Conservation (phyloP, 1,284 basidiomycete species). For the Schizophyllum amplum region DNA sequence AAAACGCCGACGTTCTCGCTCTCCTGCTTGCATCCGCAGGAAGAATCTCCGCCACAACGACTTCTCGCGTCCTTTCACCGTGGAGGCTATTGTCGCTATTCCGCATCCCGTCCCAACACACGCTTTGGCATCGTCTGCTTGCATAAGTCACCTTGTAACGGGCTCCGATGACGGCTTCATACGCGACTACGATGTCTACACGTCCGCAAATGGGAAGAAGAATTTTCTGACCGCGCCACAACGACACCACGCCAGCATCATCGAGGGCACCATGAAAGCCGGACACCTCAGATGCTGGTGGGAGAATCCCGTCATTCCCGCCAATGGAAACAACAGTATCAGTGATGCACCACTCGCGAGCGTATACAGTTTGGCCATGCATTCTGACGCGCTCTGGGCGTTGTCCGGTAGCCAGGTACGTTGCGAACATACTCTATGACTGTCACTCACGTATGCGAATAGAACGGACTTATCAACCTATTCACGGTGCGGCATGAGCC, state of each 20-base stretch:
- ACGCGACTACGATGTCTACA: slow-evolving; percentile 87
- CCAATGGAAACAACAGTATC: slow-evolving; percentile 20
- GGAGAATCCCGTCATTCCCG: slow-evolving; percentile 54
- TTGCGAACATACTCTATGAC: slow-evolving; percentile 10
- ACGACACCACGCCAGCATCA: slow-evolving; percentile 80
- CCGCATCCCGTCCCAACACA: slow-evolving; percentile 87
- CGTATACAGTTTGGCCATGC: slow-evolving; percentile 83
- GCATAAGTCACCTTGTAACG: slow-evolving; percentile 84
- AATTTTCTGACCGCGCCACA: slow-evolving; percentile 86
- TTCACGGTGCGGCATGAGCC: slow-evolving; percentile 91
- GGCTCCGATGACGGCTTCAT: slow-evolving; percentile 94
- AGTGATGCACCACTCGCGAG: slow-evolving; percentile 52
- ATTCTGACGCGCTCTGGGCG: slow-evolving; percentile 87
- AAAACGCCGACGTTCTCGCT: slow-evolving; percentile 43
- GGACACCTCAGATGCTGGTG: slow-evolving; percentile 88
- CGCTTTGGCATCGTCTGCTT: slow-evolving; percentile 77
- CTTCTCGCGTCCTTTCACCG: slow-evolving; percentile 56
- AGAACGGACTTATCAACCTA: slow-evolving; percentile 85
- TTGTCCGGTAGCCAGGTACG: slow-evolving; percentile 79
- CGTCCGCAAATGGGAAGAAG: slow-evolving; percentile 76
- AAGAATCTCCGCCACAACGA: slow-evolving; percentile 30
- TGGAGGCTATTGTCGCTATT: slow-evolving; percentile 91
- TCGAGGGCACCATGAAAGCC: slow-evolving; percentile 88
- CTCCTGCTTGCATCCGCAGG: slow-evolving; percentile 49
- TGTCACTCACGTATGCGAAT: slow-evolving; percentile 5